phyloP scores from a whole-genome alignment of 2,329 filamentous ascomycete genomes.

The Trichoderma sp. region DNA sequence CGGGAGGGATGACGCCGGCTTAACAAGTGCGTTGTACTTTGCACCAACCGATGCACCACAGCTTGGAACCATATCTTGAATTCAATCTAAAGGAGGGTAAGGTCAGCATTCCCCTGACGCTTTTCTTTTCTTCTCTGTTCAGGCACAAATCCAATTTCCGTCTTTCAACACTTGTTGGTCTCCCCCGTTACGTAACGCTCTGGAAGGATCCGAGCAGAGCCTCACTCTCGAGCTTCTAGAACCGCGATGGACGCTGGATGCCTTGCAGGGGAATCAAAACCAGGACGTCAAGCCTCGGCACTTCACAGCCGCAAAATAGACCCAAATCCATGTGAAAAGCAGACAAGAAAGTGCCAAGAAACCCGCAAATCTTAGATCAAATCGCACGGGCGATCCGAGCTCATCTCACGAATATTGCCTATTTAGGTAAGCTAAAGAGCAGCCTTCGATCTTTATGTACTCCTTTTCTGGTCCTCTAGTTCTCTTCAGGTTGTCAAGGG shows the following conservation, averaged over 20 bases:
- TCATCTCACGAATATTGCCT: not conserved
- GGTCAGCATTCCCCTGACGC: too few relatives aligned
- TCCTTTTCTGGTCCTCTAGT: not conserved
- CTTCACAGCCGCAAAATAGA: not conserved
- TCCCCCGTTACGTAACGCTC: constrained; percentile 3
- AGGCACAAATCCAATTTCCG: not conserved
- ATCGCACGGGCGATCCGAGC: constrained; percentile 9
- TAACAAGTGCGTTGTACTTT: not conserved
- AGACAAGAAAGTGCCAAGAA: constrained; percentile 11
- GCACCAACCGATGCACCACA: too few relatives aligned
- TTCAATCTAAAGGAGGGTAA: too few relatives aligned
- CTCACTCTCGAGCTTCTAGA: constrained; percentile 3
- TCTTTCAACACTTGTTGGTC: too few relatives aligned
- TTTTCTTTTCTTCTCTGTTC: not conserved
- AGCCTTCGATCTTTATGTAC: not conserved
- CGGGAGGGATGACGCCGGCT: not conserved
- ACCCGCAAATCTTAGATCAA: constrained; percentile 16
- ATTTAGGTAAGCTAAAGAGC: constrained; percentile 1
- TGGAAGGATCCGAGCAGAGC: not conserved
- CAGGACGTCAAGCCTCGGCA: constrained; percentile 8
- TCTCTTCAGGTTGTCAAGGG: not conserved
- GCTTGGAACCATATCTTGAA: too few relatives aligned
- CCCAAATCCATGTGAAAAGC: not conserved
- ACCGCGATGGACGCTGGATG: not conserved
- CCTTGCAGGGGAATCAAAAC: not conserved